Evolutionary conservation across 2,329 filamentous ascomycete species (phyloP).

Genomic region (Incumbomyces delicatus): DNA sequence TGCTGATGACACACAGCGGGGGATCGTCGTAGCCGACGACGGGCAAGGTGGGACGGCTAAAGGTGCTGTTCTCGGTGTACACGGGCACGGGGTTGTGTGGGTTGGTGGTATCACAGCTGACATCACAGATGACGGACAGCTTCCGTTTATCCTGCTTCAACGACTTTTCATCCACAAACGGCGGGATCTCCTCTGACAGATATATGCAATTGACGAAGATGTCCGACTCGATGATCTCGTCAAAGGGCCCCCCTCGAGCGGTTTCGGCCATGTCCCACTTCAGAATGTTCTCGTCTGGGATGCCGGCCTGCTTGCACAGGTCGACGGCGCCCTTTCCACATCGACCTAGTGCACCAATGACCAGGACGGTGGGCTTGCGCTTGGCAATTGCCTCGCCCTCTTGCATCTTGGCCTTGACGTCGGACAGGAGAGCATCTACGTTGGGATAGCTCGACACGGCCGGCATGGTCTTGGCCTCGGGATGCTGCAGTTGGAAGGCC

Average conservation of each 20-base stretch:
- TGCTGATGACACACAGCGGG: constrained; percentile 70
- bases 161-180: constrained; percentile 65
- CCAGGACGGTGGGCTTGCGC: constrained; percentile 61
- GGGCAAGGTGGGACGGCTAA: constrained; percentile 74
- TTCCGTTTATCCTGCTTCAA: constrained; percentile 60
- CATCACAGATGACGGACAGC: constrained; percentile 72
- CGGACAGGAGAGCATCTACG: constrained; percentile 60
- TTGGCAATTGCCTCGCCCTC: constrained; percentile 58
- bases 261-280: constrained; percentile 77
- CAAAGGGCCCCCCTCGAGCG: constrained; percentile 62
- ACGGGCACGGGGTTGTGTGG: constrained; percentile 53
- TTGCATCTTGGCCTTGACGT: constrained; percentile 63
- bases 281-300: constrained; percentile 58
- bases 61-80: constrained; percentile 77
- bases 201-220: constrained; percentile 89
- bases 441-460: constrained; percentile 57
- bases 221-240: constrained; percentile 63
- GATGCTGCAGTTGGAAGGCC: constrained; percentile 53
- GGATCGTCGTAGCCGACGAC: constrained; percentile 53
- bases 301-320: constrained; percentile 63
- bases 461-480: constrained; percentile 57
- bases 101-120: constrained; percentile 40
- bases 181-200: constrained; percentile 65
- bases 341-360: constrained; percentile 66
- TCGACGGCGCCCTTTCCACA: constrained; percentile 81